phyloP scores from a whole-genome alignment of 768 basidiomycete species.

The Suillus weaverae region DNA sequence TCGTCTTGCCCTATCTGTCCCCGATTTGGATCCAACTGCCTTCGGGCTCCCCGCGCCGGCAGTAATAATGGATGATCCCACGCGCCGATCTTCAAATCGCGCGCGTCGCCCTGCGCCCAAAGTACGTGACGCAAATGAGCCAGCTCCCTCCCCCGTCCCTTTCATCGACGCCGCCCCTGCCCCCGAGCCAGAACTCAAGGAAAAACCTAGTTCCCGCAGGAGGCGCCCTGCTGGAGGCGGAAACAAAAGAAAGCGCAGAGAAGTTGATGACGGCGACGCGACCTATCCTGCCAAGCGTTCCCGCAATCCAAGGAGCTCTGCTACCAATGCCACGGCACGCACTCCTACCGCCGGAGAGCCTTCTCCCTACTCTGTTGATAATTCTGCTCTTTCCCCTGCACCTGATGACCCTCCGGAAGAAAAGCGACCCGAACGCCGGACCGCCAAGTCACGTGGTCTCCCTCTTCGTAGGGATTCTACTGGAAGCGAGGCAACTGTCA shows the following conservation, averaged over 20 bases:
- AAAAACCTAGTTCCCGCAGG: slow-evolving; percentile 53
- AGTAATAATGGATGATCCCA: slow-evolving; percentile 44
- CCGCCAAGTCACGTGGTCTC: slow-evolving; percentile 46
- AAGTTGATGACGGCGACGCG: slow-evolving; percentile 60
- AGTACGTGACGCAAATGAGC: slow-evolving; percentile 47
- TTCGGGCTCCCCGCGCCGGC: slow-evolving; percentile 55
- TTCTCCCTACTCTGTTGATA: slow-evolving; percentile 34
- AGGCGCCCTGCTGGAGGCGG: slow-evolving; percentile 40
- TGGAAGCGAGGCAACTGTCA: slow-evolving; percentile 47
- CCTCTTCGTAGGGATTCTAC: slow-evolving; percentile 49
- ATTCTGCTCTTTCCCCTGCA: slow-evolving; percentile 24
- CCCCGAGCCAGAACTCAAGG: slow-evolving; percentile 39
- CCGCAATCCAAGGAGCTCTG: slow-evolving; percentile 48
- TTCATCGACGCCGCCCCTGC: slow-evolving; percentile 23
- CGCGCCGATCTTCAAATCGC: slow-evolving; percentile 44
- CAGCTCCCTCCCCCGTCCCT: slow-evolving; percentile 26
- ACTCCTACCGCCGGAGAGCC: slow-evolving; percentile 40
- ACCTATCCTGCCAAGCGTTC: slow-evolving; percentile 74
- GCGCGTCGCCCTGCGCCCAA: slow-evolving; percentile 50
- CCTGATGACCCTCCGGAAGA: slow-evolving; percentile 35
- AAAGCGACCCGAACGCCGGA: slow-evolving; percentile 42
- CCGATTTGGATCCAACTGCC: slow-evolving; percentile 56
- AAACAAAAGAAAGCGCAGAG: slow-evolving; percentile 58
- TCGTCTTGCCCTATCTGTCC: slow-evolving; percentile 60
- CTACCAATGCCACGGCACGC: slow-evolving; percentile 20